A percentile compares a stretch with the other conserved stretches of the same genome.
phyloP scores from a whole-genome alignment of 78 protist genomes.

The Protostelium mycophagum region DNA sequence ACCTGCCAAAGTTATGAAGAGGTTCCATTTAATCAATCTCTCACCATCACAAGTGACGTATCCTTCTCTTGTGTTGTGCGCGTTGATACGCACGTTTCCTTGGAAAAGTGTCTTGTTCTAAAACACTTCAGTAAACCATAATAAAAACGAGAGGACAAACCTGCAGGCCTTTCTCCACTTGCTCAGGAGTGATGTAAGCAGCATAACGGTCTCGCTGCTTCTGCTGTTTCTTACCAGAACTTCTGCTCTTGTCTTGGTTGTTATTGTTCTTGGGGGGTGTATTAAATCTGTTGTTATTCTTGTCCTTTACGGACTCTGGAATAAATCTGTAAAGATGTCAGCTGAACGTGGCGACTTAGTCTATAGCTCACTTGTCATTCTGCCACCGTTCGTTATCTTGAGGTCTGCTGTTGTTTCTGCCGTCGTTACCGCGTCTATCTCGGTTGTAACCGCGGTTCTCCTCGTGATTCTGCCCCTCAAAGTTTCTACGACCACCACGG shows the following conservation, averaged over 20 bases:
- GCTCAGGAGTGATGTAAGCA: conserved; percentile 11
- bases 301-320: not conserved
- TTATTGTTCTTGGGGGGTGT: not conserved
- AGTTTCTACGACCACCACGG: not conserved
- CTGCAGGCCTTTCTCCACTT: conserved; percentile 15
- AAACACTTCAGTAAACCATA: not conserved
- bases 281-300: not conserved
- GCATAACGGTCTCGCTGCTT: conserved; percentile 4
- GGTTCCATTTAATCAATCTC: too few relatives aligned
- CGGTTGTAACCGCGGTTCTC: not conserved
- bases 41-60: conserved; percentile 57
- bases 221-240: not conserved
- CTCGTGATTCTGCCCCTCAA: not conserved
- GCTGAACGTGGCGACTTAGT: too few relatives aligned
- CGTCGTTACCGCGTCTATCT: not conserved
- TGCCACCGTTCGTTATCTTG: not conserved
- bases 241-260: not conserved
- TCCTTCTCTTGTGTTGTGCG: conserved; percentile 48
- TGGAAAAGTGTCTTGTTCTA: conserved; percentile 12
- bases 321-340: too few relatives aligned
- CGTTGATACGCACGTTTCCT: conserved; percentile 53
- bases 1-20: not conserved
- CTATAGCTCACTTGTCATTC: not conserved
- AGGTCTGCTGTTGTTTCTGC: not conserved
- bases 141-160: not conserved